Evolutionary conservation across 768 basidiomycete species (phyloP).

Genomic region (Mycena alexandri): DNA sequence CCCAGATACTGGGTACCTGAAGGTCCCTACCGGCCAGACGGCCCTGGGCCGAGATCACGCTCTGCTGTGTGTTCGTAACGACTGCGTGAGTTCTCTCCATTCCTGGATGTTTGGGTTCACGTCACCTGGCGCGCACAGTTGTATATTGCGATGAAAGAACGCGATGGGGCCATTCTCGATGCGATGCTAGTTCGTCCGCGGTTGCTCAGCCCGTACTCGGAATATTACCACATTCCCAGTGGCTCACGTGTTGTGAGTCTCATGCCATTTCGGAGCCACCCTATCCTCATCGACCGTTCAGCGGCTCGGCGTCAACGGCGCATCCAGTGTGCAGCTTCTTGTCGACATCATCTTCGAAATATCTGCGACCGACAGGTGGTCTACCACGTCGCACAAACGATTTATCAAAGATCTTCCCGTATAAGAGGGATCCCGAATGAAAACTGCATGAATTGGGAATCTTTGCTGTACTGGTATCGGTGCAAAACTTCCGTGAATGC

Average conservation of each 20-base stretch:
- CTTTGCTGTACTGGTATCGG: too few species aligned
- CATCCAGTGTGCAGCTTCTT: constrained; percentile 23
- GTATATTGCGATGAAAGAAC: constrained; percentile 36
- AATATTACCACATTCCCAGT: constrained; percentile 9
- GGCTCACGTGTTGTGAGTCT: constrained; percentile 33
- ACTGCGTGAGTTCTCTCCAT: constrained; percentile 7
- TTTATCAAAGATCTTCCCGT: constrained; percentile 24
- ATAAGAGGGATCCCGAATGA: background rate
- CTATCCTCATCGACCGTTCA: background rate
- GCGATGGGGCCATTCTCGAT: constrained; percentile 31
- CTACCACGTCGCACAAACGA: constrained; percentile 6
- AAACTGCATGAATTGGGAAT: too few species aligned
- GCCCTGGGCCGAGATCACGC: constrained; percentile 32
- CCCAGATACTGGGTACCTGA: constrained; percentile 32
- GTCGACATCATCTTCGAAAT: constrained; percentile 34
- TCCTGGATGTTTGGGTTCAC: background rate
- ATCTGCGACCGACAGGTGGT: constrained; percentile 33
- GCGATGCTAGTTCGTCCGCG: background rate
- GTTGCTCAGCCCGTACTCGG: constrained; percentile 16
- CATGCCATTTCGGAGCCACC: background rate
- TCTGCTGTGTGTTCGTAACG: constrained; percentile 31
- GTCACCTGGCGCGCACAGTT: constrained; percentile 5
- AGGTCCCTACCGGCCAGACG: constrained; percentile 33
- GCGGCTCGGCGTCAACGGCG: constrained; percentile 37
- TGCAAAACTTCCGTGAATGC: too few species aligned